A percentile compares a stretch with the other conserved stretches of the same genome.
phyloP scores from a whole-genome alignment of 2,329 filamentous ascomycete genomes.

The Sordariomycetes sp. region DNA sequence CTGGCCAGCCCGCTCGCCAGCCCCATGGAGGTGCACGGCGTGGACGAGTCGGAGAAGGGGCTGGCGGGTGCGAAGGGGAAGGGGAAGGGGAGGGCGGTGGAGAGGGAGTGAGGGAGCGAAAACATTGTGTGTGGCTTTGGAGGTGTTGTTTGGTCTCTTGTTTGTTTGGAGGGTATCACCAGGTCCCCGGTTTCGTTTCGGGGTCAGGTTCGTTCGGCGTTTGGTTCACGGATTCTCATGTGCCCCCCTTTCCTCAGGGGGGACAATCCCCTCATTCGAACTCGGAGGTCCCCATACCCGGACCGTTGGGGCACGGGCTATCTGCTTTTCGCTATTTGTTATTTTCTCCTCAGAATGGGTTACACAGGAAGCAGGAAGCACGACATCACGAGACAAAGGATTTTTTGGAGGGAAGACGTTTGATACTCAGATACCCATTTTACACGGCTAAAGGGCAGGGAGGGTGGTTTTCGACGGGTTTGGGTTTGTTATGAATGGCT shows the following conservation, averaged over 20 bases:
- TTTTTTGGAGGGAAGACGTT: neutral
- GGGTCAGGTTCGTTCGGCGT: too few species aligned
- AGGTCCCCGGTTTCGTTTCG: too few species aligned
- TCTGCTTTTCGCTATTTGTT: neutral
- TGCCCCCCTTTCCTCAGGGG: too few species aligned
- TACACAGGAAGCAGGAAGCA: neutral
- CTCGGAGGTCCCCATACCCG: too few species aligned
- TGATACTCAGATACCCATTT: neutral
- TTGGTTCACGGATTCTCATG: too few species aligned
- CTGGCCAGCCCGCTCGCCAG: conserved; percentile 48
- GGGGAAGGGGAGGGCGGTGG: neutral
- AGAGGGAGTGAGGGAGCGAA: neutral
- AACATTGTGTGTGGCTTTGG: neutral
- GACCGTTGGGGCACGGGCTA: too few species aligned
- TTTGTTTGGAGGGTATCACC: neutral
- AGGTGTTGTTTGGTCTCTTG: neutral
- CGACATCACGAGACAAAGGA: neutral
- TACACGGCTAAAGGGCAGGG: neutral
- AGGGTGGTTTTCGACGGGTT: neutral
- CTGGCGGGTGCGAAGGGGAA: neutral
- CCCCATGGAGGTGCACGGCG: conserved; percentile 26
- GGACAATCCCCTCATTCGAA: too few species aligned
- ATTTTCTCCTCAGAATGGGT: neutral
- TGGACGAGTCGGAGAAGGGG: neutral
- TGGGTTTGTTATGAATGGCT: neutral